Percentiles rank a stretch among this genome's conserved stretches.
phyloP scores from a whole-genome alignment of 805 yeast species.

The Candida nonsorbophila region DNA sequence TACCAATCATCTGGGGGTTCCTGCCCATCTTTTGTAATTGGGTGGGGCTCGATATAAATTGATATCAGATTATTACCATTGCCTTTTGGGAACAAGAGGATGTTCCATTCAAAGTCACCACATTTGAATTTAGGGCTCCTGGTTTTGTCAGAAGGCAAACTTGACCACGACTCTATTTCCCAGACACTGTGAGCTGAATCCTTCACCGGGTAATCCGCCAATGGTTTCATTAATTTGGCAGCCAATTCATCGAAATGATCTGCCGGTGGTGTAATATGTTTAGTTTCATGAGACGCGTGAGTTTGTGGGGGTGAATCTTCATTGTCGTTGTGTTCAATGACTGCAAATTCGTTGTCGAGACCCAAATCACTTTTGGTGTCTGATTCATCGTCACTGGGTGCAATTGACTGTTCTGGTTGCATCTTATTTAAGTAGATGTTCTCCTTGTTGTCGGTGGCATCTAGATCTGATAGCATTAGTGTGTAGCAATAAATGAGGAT shows the following conservation, averaged over 20 bases:
- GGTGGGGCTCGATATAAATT: conserved; percentile 74
- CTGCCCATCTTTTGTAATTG: conserved; percentile 23
- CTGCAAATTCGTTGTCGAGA: neutral
- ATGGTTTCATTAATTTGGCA: conserved; percentile 28
- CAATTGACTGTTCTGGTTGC: no score
- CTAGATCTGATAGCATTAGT: no score
- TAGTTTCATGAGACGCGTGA: conserved; percentile 1
- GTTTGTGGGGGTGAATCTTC: neutral
- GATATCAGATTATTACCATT: conserved; percentile 56
- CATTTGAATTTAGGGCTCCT: conserved; percentile 45
- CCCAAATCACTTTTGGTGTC: neutral
- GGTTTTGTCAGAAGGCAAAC: conserved; percentile 37
- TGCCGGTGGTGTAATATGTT: conserved; percentile 18
- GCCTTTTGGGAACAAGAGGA: conserved; percentile 75
- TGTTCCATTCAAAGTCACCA: conserved; percentile 63
- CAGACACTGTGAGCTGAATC: conserved; percentile 39
- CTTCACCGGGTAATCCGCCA: conserved; percentile 33
- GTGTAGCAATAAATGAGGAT: no score
- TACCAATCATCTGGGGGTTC: conserved; percentile 59
- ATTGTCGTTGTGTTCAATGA: neutral
- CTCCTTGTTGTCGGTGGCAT: no score
- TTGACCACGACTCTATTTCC: conserved; percentile 47
- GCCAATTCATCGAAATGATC: conserved; percentile 24
- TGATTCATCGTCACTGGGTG: conserved; percentile 5
- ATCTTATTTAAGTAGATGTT: no score